Conservation (phyloP, 192 early-diverging fungal species). For the Coemansia sp. region DNA sequence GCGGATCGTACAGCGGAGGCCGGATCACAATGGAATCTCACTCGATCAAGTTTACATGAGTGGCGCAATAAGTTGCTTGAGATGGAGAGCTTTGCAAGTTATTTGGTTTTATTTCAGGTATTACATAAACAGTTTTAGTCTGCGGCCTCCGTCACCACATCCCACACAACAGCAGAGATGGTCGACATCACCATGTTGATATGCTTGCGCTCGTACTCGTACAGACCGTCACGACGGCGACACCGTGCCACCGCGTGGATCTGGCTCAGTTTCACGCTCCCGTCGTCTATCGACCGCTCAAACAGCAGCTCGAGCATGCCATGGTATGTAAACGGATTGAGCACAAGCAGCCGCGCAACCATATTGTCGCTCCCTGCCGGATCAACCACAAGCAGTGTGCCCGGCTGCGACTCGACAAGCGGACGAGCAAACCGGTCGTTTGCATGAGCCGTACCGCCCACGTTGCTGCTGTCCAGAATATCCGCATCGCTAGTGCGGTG, state of each 20-base stretch:
- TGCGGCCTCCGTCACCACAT: constrained; percentile 20
- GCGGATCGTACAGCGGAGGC: constrained; percentile 91
- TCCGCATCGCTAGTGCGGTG: background rate
- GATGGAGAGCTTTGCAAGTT: too few relatives aligned
- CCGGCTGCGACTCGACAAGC: constrained; percentile 39
- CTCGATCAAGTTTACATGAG: constrained; percentile 81
- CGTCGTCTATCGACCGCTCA: constrained; percentile 28
- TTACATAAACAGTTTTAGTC: constrained; percentile 2
- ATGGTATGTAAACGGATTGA: constrained; percentile 51
- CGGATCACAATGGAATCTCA: constrained; percentile 79
- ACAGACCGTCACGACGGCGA: constrained; percentile 38
- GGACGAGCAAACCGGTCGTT: constrained; percentile 30
- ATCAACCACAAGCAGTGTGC: constrained; percentile 42
- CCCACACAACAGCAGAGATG: constrained; percentile 51
- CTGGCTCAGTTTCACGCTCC: constrained; percentile 20
- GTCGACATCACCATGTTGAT: constrained; percentile 52
- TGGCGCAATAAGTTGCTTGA: background rate
- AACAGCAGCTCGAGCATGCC: constrained; percentile 48
- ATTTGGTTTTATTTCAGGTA: background rate
- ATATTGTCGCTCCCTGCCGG: constrained; percentile 22
- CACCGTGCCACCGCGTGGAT: constrained; percentile 36
- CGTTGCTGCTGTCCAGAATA: background rate
- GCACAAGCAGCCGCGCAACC: constrained; percentile 43
- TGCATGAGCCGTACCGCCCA: background rate
- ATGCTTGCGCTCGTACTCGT: constrained; percentile 56